Percentiles rank a stretch among this genome's conserved stretches.
These are phyloP conservation scores for Leccinum uliginosum DNA, from an alignment of 768 basidiomycete genomes.

Conservation along the genomic window DNA sequence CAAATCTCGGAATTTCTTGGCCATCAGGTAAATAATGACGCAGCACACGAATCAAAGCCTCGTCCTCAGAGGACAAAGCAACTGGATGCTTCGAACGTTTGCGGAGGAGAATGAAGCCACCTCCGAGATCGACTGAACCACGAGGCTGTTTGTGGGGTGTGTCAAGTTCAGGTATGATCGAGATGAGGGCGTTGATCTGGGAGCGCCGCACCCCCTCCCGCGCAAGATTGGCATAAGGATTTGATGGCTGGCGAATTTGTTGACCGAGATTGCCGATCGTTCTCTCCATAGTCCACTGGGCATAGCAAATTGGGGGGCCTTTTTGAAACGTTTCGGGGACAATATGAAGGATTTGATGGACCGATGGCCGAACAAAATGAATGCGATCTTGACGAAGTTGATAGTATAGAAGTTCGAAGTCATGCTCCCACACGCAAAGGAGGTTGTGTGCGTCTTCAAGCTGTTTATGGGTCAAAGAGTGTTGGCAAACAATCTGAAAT, in stretches of 20 bases:
- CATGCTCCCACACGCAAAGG: conserved; percentile 22
- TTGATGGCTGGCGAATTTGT: neutral
- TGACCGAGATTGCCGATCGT: neutral
- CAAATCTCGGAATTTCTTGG: too few relatives aligned
- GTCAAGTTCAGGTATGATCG: neutral
- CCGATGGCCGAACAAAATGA: conserved; percentile 28
- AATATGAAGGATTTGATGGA: conserved; percentile 29
- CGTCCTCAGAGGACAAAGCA: too few relatives aligned
- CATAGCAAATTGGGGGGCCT: neutral
- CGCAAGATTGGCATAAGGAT: neutral
- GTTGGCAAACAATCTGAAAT: conserved; percentile 20
- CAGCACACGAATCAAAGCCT: too few relatives aligned
- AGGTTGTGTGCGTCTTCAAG: conserved; percentile 12
- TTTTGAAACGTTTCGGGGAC: neutral
- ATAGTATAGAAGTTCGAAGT: conserved; percentile 30
- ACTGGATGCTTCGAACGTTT: neutral
- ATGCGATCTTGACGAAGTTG: conserved; percentile 19
- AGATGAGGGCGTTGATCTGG: neutral
- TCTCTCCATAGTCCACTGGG: conserved; percentile 2
- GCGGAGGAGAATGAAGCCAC: neutral
- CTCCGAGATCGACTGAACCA: neutral
- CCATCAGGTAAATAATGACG: too few relatives aligned
- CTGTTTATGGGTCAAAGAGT: conserved; percentile 9
- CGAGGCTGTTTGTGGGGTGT: neutral
- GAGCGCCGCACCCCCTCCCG: neutral